These are phyloP conservation scores for Geotrichum candidum DNA, from an alignment of 1,139 yeast species.

Conservation along the genomic window DNA sequence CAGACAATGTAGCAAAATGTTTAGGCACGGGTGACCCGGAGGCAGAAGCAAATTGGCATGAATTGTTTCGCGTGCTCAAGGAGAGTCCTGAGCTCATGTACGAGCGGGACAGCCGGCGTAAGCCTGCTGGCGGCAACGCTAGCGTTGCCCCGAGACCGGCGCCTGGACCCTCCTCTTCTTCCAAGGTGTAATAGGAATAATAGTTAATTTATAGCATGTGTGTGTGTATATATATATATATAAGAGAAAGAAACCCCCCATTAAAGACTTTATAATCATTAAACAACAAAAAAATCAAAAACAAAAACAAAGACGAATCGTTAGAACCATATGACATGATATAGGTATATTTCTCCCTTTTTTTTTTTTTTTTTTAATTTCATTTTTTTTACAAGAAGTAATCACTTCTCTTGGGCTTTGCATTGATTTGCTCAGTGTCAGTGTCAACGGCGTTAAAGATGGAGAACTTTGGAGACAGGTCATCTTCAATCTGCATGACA, in stretches of 20 bases:
- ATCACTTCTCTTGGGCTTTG: constrained; percentile 63
- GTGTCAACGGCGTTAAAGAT: constrained; percentile 96
- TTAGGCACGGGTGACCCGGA: background rate
- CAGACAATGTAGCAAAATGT: background rate
- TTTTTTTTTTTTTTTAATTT: background rate
- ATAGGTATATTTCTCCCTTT: background rate
- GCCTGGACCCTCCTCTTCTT: no score
- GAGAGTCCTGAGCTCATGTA: background rate
- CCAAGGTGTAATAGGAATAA: background rate
- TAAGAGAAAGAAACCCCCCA: background rate
- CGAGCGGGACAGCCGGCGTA: background rate
- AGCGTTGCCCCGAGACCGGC: no score
- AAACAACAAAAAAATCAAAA: background rate
- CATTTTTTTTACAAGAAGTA: constrained; percentile 56
- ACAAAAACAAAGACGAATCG: background rate
- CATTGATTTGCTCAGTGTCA: constrained; percentile 56
- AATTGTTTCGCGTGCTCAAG: background rate
- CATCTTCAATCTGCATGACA: constrained; percentile 92
- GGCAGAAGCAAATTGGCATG: background rate
- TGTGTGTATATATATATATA: background rate
- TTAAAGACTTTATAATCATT: background rate
- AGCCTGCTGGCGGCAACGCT: background rate
- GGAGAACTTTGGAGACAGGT: constrained; percentile 80
- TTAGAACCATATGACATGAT: background rate
- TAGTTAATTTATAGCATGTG: background rate